These are phyloP conservation scores for Chlorella sp. DNA, from an alignment of 139 green algal species.

Conservation along the genomic window DNA sequence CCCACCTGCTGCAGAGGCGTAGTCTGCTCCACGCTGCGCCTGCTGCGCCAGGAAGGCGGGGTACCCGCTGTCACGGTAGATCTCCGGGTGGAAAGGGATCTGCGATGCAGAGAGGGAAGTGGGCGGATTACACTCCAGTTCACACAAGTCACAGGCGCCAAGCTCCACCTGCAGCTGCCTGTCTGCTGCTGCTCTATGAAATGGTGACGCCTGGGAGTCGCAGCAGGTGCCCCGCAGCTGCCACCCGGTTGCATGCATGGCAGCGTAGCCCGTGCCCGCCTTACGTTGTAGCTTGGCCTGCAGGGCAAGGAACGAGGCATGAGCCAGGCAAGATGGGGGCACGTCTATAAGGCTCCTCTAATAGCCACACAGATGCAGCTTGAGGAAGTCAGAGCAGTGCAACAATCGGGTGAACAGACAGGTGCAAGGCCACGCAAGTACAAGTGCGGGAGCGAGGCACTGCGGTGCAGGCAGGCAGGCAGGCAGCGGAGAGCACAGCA, in stretches of 20 bases:
- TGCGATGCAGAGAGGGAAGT: neutral
- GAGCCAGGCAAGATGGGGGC: too few relatives aligned
- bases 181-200: neutral
- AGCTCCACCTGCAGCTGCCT: neutral
- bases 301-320: too few relatives aligned
- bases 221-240: neutral
- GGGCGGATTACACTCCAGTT: too few relatives aligned
- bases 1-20: conserved; percentile 11
- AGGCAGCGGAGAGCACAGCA: too few relatives aligned
- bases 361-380: too few relatives aligned
- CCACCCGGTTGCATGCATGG: neutral
- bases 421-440: too few relatives aligned
- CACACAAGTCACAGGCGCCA: neutral
- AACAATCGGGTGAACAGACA: too few relatives aligned
- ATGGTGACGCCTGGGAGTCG: neutral
- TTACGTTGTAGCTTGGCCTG: conserved; percentile 72
- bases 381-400: too few relatives aligned
- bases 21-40: conserved; percentile 17
- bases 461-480: too few relatives aligned
- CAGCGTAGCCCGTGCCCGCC: neutral
- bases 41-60: conserved; percentile 37
- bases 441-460: too few relatives aligned
- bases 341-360: too few relatives aligned
- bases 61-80: conserved; percentile 59
- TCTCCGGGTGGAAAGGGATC: conserved; percentile 15